These are phyloP conservation scores for Diutina neorugosa DNA, from an alignment of 1,139 yeast genomes.

Conservation along the genomic window DNA sequence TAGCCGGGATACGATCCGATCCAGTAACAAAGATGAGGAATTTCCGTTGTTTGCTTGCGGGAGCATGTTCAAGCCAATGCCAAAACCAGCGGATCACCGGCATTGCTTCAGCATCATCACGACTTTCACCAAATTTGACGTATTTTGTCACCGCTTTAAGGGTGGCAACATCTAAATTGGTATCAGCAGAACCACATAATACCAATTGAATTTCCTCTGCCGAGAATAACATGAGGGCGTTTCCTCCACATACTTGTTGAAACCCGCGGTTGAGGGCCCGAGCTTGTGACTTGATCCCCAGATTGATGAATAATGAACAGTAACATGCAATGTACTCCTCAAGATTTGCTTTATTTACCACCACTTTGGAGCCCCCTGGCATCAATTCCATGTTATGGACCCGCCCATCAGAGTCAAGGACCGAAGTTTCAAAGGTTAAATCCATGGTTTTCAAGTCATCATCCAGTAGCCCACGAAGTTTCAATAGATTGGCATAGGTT, in stretches of 20 bases:
- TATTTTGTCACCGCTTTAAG: slow-evolving; percentile 65
- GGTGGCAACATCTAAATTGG: slow-evolving; percentile 53
- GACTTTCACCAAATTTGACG: slow-evolving; percentile 9
- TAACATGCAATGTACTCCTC: slow-evolving; percentile 50
- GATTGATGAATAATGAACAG: slow-evolving; percentile 45
- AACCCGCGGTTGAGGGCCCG: slow-evolving; percentile 60
- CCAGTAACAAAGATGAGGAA: slow-evolving; percentile 77
- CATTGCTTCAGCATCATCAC: slow-evolving; percentile 17
- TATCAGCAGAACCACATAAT: slow-evolving; percentile 64
- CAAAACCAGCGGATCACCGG: slow-evolving; percentile 68
- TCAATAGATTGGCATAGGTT: slow-evolving; percentile 44
- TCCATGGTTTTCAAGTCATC: slow-evolving; percentile 20
- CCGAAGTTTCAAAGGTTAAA: slow-evolving; percentile 23
- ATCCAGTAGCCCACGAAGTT: slow-evolving; percentile 32
- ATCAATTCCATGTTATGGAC: slow-evolving; percentile 34
- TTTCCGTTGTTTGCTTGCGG: slow-evolving; percentile 40
- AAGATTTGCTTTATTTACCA: slow-evolving; percentile 47
- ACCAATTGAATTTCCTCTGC: slow-evolving; percentile 73
- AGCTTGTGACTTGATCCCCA: slow-evolving; percentile 41
- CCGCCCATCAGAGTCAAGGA: background rate
- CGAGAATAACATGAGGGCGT: slow-evolving; percentile 64
- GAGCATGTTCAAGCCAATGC: slow-evolving; percentile 47
- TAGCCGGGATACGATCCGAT: slow-evolving; percentile 84
- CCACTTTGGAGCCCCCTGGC: slow-evolving; percentile 37
- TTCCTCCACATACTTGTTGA: slow-evolving; percentile 63